phyloP scores from a whole-genome alignment of 2,329 filamentous ascomycete species.

The Pleomassaria siparia region DNA sequence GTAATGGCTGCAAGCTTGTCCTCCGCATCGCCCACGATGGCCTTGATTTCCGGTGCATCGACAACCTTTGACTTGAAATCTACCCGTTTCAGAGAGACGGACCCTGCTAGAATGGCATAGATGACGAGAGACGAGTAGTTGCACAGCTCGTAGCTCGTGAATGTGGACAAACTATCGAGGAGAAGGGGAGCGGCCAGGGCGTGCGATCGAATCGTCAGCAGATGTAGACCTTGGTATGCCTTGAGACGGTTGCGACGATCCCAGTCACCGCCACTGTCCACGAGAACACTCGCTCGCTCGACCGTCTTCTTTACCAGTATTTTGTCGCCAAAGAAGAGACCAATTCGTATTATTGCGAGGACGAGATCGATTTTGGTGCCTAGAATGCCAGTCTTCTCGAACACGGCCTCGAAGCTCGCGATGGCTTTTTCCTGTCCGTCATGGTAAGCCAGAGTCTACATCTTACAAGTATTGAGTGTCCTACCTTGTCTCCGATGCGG shows the following conservation, averaged over 20 bases:
- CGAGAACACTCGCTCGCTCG: conserved; percentile 83
- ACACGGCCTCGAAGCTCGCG: conserved; percentile 85
- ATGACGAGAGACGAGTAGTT: conserved; percentile 93
- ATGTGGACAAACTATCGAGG: conserved; percentile 95
- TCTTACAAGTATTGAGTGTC: conserved; percentile 13
- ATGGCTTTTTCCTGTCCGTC: conserved; percentile 81
- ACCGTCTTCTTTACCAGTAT: conserved; percentile 90
- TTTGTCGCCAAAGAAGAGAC: conserved; percentile 94
- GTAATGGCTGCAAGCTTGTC: conserved; percentile 83
- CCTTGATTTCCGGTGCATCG: conserved; percentile 96
- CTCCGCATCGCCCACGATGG: conserved; percentile 85
- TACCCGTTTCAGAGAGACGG: conserved; percentile 90
- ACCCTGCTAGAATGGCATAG: conserved; percentile 93
- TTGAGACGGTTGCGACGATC: conserved; percentile 97
- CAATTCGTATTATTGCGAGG: conserved; percentile 92
- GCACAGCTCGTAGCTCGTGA: conserved; percentile 98
- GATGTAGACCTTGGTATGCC: conserved; percentile 93
- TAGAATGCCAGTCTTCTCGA: conserved; percentile 96
- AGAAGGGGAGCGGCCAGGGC: conserved; percentile 86
- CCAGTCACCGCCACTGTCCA: conserved; percentile 97
- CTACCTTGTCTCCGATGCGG: conserved; percentile 90
- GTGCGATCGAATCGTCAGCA: conserved; percentile 90
- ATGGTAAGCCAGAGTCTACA: conserved; percentile 10
- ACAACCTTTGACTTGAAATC: conserved; percentile 99
- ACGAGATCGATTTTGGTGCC: conserved; percentile 97